Base-by-base conservation (phyloP, 2,329 filamentous ascomycete genomes). In the Apiospora rasikravindrae region DNA sequence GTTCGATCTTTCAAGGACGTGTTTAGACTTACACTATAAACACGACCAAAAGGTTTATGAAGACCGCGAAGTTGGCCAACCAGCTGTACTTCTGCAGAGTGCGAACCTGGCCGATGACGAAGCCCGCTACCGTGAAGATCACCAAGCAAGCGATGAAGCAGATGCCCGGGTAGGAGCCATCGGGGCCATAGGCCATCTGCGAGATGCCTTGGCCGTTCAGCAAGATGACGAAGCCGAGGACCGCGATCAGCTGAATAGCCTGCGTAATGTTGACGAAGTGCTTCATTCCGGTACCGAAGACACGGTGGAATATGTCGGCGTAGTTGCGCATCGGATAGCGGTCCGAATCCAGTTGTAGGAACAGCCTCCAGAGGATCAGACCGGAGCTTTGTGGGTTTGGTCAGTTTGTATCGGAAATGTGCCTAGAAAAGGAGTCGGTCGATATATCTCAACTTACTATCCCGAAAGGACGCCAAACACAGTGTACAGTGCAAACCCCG, bases 21-120 rank as follows among this genome's bases (percentile, higher is more conserved):
- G 45, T 42, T 22, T 0, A 16, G 14, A 74, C 77, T 67, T 72
- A 78, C 76, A 71, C 74, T 73, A 89, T 85, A 73, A 89, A 83
- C 67, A 90, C 87, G 74, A 87, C 83, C 57, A 87, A 76, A 26
- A 90, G 73, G 74, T 89, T 89, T 66, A 89, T 77, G 84, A 86
- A 90, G 8, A 90, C 85, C 1, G 87, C 84, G 22, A 86, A 75
- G 73, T 89, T 90, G 19, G 88, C 87, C 0, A 90, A 78, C 85
- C 86, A 89, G 5, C 86, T 86, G 69, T 88, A 87, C 13, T 82
- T 80, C 75, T 88, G 84, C 45, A 91, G 81, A 0, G 87, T 89
- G 8, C 89, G 83, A 66, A 91, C 86, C 75, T 90, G 88, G 3
- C 87, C 87, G 4, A 89, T 74, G 13, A 88, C 40, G 72, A 89